phyloP scores from a whole-genome alignment of 371 early-diverging fungal genomes.

The Circinella umbellata region DNA sequence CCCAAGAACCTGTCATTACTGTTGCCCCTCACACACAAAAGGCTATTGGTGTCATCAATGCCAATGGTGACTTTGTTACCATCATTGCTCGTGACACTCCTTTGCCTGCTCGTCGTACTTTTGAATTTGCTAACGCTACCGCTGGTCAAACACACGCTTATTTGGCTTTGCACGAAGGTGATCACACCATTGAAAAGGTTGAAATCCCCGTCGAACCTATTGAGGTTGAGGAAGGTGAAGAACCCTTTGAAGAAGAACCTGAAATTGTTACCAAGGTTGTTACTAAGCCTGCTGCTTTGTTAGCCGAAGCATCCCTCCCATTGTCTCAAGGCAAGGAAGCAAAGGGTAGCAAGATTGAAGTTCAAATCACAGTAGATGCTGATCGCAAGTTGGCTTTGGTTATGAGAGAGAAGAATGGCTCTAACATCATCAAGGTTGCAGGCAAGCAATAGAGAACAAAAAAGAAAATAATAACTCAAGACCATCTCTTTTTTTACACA shows the following conservation, averaged over 20 bases:
- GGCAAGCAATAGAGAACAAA: conserved; percentile 20
- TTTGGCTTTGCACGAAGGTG: conserved; percentile 85
- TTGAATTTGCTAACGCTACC: conserved; percentile 73
- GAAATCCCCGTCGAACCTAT: conserved; percentile 60
- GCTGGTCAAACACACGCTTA: conserved; percentile 78
- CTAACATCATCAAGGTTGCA: conserved; percentile 53
- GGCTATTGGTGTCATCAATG: conserved; percentile 79
- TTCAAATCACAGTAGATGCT: conserved; percentile 62
- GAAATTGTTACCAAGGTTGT: conserved; percentile 56
- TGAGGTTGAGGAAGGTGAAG: conserved; percentile 59
- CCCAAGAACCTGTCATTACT: conserved; percentile 65
- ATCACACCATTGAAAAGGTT: conserved; percentile 62
- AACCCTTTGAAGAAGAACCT: conserved; percentile 53
- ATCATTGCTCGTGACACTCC: conserved; percentile 85
- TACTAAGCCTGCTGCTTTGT: conserved; percentile 58
- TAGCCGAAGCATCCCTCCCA: conserved; percentile 62
- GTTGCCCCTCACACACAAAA: conserved; percentile 73
- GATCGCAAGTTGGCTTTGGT: conserved; percentile 55
- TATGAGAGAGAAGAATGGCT: conserved; percentile 65
- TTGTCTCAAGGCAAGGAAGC: conserved; percentile 55
- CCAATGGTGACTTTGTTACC: conserved; percentile 74
- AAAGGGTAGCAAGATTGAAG: conserved; percentile 61
- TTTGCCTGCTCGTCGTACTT: conserved; percentile 80
- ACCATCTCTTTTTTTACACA: too few species aligned
- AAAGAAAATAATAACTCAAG: too few species aligned